These are phyloP conservation scores for Heimioporus sp. DNA, from an alignment of 768 basidiomycete genomes.

Conservation along the genomic window DNA sequence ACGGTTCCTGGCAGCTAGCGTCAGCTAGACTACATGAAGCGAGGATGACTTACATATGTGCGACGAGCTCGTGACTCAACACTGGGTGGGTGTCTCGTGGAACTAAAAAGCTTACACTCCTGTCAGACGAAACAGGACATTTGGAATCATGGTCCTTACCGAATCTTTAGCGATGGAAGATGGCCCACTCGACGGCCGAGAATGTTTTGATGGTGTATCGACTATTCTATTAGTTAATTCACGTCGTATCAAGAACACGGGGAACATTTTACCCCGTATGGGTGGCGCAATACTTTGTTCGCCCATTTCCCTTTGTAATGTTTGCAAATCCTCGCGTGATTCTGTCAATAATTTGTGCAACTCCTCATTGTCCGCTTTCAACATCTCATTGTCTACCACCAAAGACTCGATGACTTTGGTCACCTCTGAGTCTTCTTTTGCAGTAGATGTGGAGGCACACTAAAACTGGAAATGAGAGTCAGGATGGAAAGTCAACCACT, in stretches of 20 bases:
- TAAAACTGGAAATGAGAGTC: slow-evolving; percentile 23
- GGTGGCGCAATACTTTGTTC: slow-evolving; percentile 58
- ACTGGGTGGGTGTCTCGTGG: slow-evolving; percentile 34
- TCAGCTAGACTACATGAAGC: slow-evolving; percentile 6
- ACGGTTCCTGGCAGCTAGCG: slow-evolving; percentile 34
- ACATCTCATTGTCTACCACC: slow-evolving; percentile 78
- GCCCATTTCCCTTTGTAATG: slow-evolving; percentile 70
- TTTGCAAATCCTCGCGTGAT: slow-evolving; percentile 71
- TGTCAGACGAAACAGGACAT: slow-evolving; percentile 26
- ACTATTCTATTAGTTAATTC: slow-evolving; percentile 22
- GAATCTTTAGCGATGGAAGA: slow-evolving; percentile 44
- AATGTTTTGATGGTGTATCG: slow-evolving; percentile 36
- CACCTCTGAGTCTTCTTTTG: slow-evolving; percentile 54
- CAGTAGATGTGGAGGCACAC: slow-evolving; percentile 38
- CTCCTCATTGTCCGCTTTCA: slow-evolving; percentile 82
- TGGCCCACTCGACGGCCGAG: slow-evolving; percentile 43
- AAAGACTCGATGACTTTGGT: slow-evolving; percentile 76
- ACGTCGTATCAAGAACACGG: neutral
- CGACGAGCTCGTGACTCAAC: slow-evolving; percentile 31
- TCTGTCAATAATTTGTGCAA: slow-evolving; percentile 71
- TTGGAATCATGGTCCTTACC: slow-evolving; percentile 35
- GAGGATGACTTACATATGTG: slow-evolving; percentile 32
- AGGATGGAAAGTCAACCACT: neutral
- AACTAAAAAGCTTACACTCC: slow-evolving; percentile 20
- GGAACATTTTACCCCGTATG: slow-evolving; percentile 38